Evolutionary conservation across 1,284 basidiomycete genomes (phyloP).

Genomic region (Malassezia caprae): DNA sequence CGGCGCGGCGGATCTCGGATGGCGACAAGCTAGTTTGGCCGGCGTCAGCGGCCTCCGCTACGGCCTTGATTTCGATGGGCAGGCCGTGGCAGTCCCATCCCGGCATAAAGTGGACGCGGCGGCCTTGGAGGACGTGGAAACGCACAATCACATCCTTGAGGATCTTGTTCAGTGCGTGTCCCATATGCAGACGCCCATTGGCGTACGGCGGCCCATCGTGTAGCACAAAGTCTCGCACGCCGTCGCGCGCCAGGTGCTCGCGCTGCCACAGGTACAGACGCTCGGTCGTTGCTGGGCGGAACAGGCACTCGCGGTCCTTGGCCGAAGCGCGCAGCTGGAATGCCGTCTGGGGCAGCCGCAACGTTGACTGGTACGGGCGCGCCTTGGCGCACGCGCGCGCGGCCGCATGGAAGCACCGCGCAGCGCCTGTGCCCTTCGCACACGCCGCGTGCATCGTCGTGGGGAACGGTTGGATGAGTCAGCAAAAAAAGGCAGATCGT

Average conservation of each 20-base stretch:
- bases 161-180: conserved; percentile 93
- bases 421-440: background rate
- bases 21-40: conserved; percentile 49
- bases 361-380: conserved; percentile 55
- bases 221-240: conserved; percentile 58
- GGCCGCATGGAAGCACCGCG: background rate
- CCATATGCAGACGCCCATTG: conserved; percentile 90
- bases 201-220: conserved; percentile 98
- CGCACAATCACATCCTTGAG: conserved; percentile 92
- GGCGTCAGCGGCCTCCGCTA: conserved; percentile 53
- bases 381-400: background rate
- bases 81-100: conserved; percentile 99
- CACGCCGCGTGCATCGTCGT: background rate
- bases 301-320: conserved; percentile 57
- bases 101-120: conserved; percentile 75
- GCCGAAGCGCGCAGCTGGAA: conserved; percentile 71
- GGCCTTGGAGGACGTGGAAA: conserved; percentile 69
- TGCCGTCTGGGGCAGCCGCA: conserved; percentile 70
- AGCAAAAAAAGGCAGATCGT: background rate
- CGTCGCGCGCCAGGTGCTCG: conserved; percentile 50
- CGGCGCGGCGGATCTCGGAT: conserved; percentile 61
- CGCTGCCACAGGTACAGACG: conserved; percentile 83
- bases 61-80: conserved; percentile 58
- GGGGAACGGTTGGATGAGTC: background rate
- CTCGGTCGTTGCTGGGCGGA: conserved; percentile 61